Percentiles rank a stretch among this genome's conserved stretches.
Conservation (phyloP, 2,329 filamentous ascomycete genomes). For the Tolypocladium nubicola region DNA sequence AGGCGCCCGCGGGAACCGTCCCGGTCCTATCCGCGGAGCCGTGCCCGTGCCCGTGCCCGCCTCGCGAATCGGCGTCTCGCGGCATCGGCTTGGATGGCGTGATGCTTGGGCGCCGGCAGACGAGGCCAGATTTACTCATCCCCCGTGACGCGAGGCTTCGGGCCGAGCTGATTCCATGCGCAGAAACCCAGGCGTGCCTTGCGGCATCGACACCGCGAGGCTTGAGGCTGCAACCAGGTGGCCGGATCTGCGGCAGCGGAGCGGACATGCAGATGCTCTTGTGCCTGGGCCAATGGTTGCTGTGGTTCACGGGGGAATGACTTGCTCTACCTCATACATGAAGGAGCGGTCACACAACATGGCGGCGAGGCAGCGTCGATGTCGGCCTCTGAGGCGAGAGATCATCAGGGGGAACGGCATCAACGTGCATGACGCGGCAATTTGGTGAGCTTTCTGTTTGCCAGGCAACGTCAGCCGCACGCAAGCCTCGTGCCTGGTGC, state of each 20-base stretch:
- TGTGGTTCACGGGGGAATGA: neutral
- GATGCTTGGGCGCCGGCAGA: neutral
- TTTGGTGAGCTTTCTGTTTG: neutral
- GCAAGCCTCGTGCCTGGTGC: neutral
- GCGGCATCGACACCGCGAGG: neutral
- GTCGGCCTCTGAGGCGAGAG: neutral
- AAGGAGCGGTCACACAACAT: neutral
- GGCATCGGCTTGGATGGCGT: neutral
- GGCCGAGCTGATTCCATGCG: neutral
- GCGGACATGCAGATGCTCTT: neutral
- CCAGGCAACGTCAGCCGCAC: neutral
- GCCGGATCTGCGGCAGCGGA: neutral
- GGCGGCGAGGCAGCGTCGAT: neutral
- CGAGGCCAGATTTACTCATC: neutral
- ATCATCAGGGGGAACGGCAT: neutral
- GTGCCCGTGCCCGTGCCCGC: neutral
- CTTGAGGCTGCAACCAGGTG: neutral
- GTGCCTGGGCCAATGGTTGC: neutral
- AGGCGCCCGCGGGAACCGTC: neutral
- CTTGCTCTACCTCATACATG: neutral
- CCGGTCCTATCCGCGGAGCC: neutral
- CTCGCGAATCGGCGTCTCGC: neutral
- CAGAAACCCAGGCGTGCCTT: neutral
- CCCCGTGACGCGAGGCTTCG: neutral
- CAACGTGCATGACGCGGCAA: neutral